Evolutionary conservation across 345 rosid genomes (phyloP).

Genomic region (Hibiscus tridactylites): DNA sequence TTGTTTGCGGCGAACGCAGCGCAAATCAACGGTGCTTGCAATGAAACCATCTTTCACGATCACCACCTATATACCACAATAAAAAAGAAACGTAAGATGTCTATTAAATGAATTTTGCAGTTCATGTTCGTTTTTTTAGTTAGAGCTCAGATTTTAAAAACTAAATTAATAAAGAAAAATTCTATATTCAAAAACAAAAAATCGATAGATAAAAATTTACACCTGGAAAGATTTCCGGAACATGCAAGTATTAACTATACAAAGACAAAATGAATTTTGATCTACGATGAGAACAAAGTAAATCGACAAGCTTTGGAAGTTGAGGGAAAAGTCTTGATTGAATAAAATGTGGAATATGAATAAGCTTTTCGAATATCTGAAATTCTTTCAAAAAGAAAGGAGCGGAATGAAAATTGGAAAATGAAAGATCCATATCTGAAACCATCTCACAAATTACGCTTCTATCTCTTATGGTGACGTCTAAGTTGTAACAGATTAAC

Average conservation of each 20-base stretch:
- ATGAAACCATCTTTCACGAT: constrained; percentile 39
- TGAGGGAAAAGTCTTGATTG: not conserved
- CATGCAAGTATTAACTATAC: not conserved
- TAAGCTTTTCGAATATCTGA: not conserved
- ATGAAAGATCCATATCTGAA: too few relatives aligned
- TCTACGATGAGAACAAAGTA: constrained; percentile 11
- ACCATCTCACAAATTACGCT: too few relatives aligned
- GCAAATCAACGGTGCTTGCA: constrained; percentile 72
- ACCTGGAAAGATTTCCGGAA: not conserved
- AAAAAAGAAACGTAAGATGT: not conserved
- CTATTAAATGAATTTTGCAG: not conserved
- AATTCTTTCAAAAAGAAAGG: not conserved
- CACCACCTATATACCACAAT: not conserved
- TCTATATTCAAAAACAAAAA: not conserved
- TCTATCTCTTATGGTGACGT: too few relatives aligned
- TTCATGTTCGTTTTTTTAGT: not conserved
- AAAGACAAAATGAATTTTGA: not conserved
- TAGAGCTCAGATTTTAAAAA: not conserved
- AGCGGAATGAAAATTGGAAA: not conserved
- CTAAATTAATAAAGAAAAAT: not conserved
- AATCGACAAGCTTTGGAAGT: not conserved
- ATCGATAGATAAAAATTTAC: not conserved
- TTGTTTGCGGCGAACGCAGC: constrained; percentile 58
- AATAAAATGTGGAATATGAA: not conserved
- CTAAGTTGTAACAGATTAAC: too few relatives aligned